Evolutionary conservation across 2,329 filamentous ascomycete species (phyloP), one percentile per base, ranked within the genome.

Genomic region (Massarina eburnea): DNA sequence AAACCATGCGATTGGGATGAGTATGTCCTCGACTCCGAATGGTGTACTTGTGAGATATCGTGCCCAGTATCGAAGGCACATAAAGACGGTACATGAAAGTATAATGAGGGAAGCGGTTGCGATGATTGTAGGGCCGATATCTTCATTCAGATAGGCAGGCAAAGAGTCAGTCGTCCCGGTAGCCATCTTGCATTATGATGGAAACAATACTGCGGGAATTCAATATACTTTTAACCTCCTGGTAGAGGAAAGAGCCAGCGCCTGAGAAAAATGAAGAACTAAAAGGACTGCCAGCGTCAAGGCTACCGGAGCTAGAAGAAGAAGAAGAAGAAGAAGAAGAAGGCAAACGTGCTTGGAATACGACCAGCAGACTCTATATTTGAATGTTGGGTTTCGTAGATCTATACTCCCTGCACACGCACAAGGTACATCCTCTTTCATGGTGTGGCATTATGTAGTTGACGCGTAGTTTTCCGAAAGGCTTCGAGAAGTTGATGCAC

Each of bases 1-100:
- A 4, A 57, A n/a, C 45, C 46, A 54, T 12, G 54, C 54, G 15
- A 55, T 48, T 1, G 51, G 46, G 14, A 55, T 51, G 22, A 58
- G 35, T 17, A 51, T 19, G 43, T 58, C 55, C 40, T 58, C 55
- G 8, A 34, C 27, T 12, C 49, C 49, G 19, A 47, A 49, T 30
- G 29, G 45, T 9, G 47, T 52, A 19, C 41, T 29, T 24, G 48
- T 45, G 15, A 54, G 34, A 27, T 48, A 43, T 29, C 53, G 48
- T 12, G 55, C 50, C 17, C 45, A 52, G 34, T 50, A 58, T 3
- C 51, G 30, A 24, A 59, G 48, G 2, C 21, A 43, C 26, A 59
- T 49, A 43, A 59, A 59, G 8, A 49, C 18, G 4, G 51, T 57
- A 8, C 43, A 43, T 12, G 55, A 43, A 27, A 54, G 34, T 5